Conservation (phyloP, 2,329 filamentous ascomycete species). For the Ustilaginoidea virens region DNA sequence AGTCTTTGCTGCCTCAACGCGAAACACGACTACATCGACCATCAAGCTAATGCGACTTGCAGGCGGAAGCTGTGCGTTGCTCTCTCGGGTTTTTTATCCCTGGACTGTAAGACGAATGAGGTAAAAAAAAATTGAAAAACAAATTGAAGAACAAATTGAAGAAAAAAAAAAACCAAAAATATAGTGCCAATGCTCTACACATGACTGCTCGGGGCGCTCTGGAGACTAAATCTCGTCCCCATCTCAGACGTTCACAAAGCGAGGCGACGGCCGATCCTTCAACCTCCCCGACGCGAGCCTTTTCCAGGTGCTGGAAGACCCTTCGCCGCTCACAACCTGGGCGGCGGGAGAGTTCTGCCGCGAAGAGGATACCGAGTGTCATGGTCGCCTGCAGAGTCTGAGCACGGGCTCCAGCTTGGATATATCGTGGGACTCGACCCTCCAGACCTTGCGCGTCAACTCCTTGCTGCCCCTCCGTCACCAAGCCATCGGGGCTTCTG, state of each 20-base stretch:
- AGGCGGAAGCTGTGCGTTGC: conserved; percentile 34
- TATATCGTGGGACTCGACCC: conserved; percentile 58
- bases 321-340: conserved; percentile 39
- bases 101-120: conserved; percentile 33
- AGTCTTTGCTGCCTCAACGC: no score
- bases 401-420: conserved; percentile 50
- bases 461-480: conserved; percentile 42
- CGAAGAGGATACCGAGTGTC: conserved; percentile 30
- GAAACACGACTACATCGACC: no score
- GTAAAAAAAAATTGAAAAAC: no score
- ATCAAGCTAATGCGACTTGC: no score
- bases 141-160: no score
- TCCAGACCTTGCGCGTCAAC: conserved; percentile 48
- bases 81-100: conserved; percentile 40
- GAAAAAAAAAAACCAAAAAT: no score
- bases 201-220: no score
- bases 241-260: conserved; percentile 44
- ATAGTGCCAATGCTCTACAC: no score
- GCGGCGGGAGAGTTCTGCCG: conserved; percentile 36
- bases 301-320: conserved; percentile 45
- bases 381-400: conserved; percentile 25
- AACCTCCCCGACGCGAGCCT: conserved; percentile 23
- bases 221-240: not conserved
- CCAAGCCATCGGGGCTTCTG: conserved; percentile 24
- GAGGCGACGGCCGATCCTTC: conserved; percentile 16